A percentile compares a stretch with the other conserved stretches of the same genome.
Evolutionary conservation across 345 rosid species (phyloP).

Genomic region (Populus tremula): DNA sequence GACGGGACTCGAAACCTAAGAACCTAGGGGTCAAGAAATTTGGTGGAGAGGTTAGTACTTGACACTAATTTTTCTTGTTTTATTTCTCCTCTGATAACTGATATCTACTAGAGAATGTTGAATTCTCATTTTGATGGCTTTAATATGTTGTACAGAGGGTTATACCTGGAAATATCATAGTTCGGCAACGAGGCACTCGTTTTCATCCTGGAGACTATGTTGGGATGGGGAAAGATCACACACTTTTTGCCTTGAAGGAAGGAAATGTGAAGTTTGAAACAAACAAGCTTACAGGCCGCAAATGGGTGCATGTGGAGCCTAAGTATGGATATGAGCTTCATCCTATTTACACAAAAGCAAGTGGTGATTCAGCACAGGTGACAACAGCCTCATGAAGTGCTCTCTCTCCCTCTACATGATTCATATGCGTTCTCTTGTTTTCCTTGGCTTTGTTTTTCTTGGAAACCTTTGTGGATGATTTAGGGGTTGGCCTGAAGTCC

Average conservation of each 20-base stretch:
- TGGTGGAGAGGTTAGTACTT: constrained; percentile 69
- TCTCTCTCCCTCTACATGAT: not conserved
- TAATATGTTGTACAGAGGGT: constrained; percentile 43
- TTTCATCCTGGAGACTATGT: constrained; percentile 90
- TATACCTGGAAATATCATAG: constrained; percentile 84
- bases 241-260: constrained; percentile 65
- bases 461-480: no score
- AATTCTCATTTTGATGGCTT: not conserved
- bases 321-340: constrained; percentile 75
- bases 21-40: constrained; percentile 90
- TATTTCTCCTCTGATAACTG: not conserved
- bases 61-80: not conserved
- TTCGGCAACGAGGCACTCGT: constrained; percentile 71
- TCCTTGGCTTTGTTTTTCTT: no score
- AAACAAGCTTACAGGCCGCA: constrained; percentile 64
- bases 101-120: no score
- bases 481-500: no score
- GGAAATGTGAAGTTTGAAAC: constrained; percentile 71
- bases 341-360: constrained; percentile 46
- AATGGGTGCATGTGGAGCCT: constrained; percentile 73
- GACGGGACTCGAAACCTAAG: constrained; percentile 80
- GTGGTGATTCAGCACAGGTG: not conserved
- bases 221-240: constrained; percentile 73
- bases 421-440: no score
- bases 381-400: constrained; percentile 12